Evolutionary conservation across 208 protist species (phyloP).

Genomic region (Crithidia brevicula): DNA sequence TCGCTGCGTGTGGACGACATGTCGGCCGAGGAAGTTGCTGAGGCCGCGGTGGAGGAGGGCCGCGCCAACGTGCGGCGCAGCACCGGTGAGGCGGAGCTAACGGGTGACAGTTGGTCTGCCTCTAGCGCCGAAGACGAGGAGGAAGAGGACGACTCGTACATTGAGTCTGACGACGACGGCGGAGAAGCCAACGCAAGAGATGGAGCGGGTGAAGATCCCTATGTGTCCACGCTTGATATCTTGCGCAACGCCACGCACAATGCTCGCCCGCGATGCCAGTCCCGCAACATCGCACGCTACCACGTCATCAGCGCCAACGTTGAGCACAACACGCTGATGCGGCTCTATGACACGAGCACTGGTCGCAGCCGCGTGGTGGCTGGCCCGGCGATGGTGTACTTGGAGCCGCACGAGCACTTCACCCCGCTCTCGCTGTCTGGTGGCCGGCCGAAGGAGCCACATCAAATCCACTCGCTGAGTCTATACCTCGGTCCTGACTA

Average conservation of each 20-base stretch:
- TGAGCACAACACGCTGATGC: conserved; percentile 94
- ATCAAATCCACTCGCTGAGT: conserved; percentile 90
- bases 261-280: conserved; percentile 24
- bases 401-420: conserved; percentile 86
- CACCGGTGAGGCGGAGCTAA: no score
- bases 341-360: conserved; percentile 93
- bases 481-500: conserved; percentile 96
- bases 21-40: conserved; percentile 23
- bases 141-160: conserved; percentile 1
- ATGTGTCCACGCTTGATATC: conserved; percentile 12
- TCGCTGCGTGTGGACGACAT: conserved; percentile 45
- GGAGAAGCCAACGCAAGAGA: not conserved
- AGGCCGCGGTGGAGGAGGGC: conserved; percentile 19
- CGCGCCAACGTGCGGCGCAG: conserved; percentile 4
- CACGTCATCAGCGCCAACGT: conserved; percentile 58
- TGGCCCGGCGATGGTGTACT: conserved; percentile 71
- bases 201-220: not conserved
- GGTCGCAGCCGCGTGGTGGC: conserved; percentile 80
- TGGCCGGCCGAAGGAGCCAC: conserved; percentile 78
- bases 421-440: conserved; percentile 83
- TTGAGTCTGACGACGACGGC: conserved; percentile 6
- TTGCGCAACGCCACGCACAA: conserved; percentile 12
- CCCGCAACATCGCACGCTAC: conserved; percentile 21
- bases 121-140: no score
- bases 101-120: no score